Evolutionary conservation across 108 stramenopile species (phyloP), one percentile per base, ranked within the genome.

Genomic region (Skeletonema menzelii): DNA sequence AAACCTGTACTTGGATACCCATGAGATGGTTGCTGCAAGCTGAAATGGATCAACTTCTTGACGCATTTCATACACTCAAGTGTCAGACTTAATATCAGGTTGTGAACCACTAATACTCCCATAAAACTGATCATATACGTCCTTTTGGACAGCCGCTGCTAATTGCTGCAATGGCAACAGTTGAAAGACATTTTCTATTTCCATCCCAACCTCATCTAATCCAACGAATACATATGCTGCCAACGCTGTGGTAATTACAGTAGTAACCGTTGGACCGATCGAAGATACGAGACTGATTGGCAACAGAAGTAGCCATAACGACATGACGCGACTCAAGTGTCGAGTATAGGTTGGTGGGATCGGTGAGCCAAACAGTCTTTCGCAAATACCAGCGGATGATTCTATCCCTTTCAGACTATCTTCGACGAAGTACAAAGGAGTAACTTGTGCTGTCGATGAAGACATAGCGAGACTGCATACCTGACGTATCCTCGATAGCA

Each of bases 201-300:
- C 82, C 60, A 83, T 56, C 27, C 82, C 82, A 26, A 83, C 65
- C 62, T 83, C 82, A 59, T 83, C 82, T 14, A 83, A 65, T 10
- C 82, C 82, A 14, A 83, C 67, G 7, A 83, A 56, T 4, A 83
- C 73, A 69, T 83, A 83, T 17, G 70, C 19, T 1, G 64, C 69
- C 37, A 76, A 44, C 4, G 73, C 17, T 12, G 64, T 49, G 6
- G 70, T 61, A 27, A 69, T 35, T 4, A 75, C 44, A 12, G 47
- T 56, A 17, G 42, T 27, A 4, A 59, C 13, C 2, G 38, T 30
- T 8, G 65, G 13, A 2, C 74, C 49, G 14, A 69, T 46, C 7
- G 46, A 47, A 14, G 70, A 44, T 2, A 82, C 53, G 26, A 76
- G 28, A 3, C 58, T 19, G 14, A 77, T 26, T 15, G 82, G 82